Evolutionary conservation across 1,284 basidiomycete species (phyloP).

Genomic region (Cutaneotrichosporon spelunceum): DNA sequence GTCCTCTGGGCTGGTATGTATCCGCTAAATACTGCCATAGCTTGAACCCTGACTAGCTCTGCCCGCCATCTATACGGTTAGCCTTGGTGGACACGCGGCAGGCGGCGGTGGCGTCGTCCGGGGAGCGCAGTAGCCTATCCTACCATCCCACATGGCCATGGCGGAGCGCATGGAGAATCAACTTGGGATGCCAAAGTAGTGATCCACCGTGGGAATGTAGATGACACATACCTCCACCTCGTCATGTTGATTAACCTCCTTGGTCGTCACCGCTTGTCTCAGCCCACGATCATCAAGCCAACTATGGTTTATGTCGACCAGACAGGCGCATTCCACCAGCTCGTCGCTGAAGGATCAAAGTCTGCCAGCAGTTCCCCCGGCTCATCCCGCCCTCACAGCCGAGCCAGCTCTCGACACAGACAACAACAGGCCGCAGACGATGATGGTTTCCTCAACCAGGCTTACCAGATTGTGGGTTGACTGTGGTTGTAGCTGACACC

Average conservation of each 20-base stretch:
- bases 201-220: no score
- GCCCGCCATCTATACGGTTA: no score
- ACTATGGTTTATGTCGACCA: conserved; percentile 31
- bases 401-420: neutral
- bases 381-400: conserved; percentile 25
- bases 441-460: conserved; percentile 49
- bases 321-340: conserved; percentile 24
- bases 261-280: neutral
- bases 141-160: no score
- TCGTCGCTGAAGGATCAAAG: conserved; percentile 24
- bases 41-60: no score
- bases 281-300: neutral
- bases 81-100: no score
- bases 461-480: conserved; percentile 47
- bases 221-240: neutral
- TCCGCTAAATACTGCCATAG: no score
- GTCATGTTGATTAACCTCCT: neutral
- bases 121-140: no score
- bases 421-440: conserved; percentile 8
- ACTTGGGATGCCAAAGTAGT: no score
- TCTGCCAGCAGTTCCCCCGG: conserved; percentile 1
- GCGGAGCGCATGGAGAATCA: no score
- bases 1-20: no score
- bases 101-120: no score
- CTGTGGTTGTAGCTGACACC: neutral